Percentiles rank a stretch among this genome's conserved stretches.
Conservation (phyloP, 495 filamentous ascomycete genomes). For the Chaetomium fimeti region DNA sequence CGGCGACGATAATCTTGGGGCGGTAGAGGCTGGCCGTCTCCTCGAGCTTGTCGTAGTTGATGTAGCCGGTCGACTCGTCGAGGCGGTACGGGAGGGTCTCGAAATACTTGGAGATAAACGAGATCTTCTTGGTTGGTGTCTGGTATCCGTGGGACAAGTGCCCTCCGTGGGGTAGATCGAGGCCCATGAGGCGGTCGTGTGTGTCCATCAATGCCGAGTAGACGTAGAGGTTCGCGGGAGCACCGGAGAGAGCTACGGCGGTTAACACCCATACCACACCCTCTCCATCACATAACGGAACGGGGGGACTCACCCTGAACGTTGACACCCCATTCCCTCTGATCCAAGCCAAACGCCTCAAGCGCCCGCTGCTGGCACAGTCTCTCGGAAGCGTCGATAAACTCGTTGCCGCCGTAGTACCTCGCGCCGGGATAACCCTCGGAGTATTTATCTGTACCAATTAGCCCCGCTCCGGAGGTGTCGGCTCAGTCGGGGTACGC, state of each 20-base stretch:
- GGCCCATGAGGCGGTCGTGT: slow-evolving; percentile 94
- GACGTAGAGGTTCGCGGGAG: slow-evolving; percentile 92
- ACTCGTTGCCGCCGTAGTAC: slow-evolving; percentile 97
- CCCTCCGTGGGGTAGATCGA: slow-evolving; percentile 94
- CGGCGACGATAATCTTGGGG: slow-evolving; percentile 92
- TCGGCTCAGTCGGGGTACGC: slow-evolving; percentile 33
- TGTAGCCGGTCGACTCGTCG: slow-evolving; percentile 84
- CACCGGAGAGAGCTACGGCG: slow-evolving; percentile 78
- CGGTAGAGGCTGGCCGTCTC: slow-evolving; percentile 82
- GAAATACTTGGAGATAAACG: slow-evolving; percentile 96
- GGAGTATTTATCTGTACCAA: slow-evolving; percentile 85
- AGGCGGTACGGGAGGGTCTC: slow-evolving; percentile 94
- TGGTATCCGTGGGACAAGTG: slow-evolving; percentile 98
- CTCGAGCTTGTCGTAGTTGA: slow-evolving; percentile 89
- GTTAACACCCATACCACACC: not conserved
- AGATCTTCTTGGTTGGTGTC: slow-evolving; percentile 97
- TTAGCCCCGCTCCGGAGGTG: slow-evolving; percentile 12
- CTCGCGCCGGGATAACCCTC: slow-evolving; percentile 95
- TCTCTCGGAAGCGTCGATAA: slow-evolving; percentile 86
- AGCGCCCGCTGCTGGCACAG: slow-evolving; percentile 88
- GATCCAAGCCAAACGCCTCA: slow-evolving; percentile 76
- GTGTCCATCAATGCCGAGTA: slow-evolving; percentile 89
- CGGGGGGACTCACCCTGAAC: slow-evolving; percentile 70
- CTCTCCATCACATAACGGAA: not conserved
- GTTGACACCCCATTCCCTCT: slow-evolving; percentile 95